phyloP scores from a whole-genome alignment of 352 stramenopile species.

The Plasmopara muralis region DNA sequence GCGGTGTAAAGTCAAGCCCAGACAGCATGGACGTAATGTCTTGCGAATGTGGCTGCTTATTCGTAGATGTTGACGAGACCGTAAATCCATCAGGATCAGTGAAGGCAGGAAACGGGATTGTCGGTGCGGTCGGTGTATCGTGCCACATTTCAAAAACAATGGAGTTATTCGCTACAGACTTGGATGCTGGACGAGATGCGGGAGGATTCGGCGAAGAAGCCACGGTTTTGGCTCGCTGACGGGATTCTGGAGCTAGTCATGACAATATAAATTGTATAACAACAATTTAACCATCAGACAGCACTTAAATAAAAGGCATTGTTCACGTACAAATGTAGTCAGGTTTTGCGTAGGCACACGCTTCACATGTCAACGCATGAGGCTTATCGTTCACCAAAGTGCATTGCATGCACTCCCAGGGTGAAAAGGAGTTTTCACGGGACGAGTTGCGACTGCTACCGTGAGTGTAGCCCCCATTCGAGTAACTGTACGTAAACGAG shows the following conservation, averaged over 20 bases:
- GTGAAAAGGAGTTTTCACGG: conserved; percentile 49
- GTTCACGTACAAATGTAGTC: conserved; percentile 47
- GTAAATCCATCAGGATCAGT: conserved; percentile 22
- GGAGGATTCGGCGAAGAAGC: conserved; percentile 20
- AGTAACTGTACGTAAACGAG: conserved; percentile 42
- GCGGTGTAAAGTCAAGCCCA: conserved; percentile 62
- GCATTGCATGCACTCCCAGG: conserved; percentile 65
- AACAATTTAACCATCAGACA: background rate
- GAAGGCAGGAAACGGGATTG: conserved; percentile 21
- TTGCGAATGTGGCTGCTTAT: conserved; percentile 22
- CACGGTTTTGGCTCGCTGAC: conserved; percentile 41
- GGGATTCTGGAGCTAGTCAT: conserved; percentile 36
- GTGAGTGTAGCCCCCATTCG: conserved; percentile 14
- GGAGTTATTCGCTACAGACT: conserved; percentile 14
- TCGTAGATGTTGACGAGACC: conserved; percentile 3
- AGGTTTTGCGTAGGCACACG: conserved; percentile 56
- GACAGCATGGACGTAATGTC: conserved; percentile 76
- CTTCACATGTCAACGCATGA: conserved; percentile 64
- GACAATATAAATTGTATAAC: background rate
- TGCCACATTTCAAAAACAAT: conserved; percentile 27
- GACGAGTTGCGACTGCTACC: conserved; percentile 27
- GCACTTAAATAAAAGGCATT: background rate
- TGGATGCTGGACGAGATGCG: conserved; percentile 9
- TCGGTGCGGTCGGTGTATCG: conserved; percentile 8
- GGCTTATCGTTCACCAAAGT: conserved; percentile 78